Evolutionary conservation across 352 stramenopile genomes (phyloP).

Genomic region (Phytophthora rubi): DNA sequence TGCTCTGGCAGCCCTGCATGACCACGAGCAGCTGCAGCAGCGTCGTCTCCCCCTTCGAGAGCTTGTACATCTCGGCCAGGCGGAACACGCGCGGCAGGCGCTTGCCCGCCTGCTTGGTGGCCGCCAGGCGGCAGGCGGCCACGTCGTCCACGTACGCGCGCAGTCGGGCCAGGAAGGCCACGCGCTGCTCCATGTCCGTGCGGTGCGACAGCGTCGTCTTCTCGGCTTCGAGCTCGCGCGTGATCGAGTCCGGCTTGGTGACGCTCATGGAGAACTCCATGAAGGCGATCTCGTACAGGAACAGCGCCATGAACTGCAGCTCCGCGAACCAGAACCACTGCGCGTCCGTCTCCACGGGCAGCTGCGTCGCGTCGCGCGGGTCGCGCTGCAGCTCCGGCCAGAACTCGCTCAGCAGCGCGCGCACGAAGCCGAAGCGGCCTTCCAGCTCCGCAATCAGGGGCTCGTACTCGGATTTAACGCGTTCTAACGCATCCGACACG

Average conservation of each 20-base stretch:
- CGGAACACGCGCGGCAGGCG: slow-evolving; percentile 70
- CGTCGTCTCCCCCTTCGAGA: slow-evolving; percentile 75
- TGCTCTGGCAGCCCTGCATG: slow-evolving; percentile 85
- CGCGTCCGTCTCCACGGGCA: slow-evolving; percentile 55
- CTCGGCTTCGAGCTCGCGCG: slow-evolving; percentile 27
- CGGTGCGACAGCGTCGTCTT: slow-evolving; percentile 74
- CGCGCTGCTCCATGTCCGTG: slow-evolving; percentile 78
- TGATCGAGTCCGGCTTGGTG: slow-evolving; percentile 81
- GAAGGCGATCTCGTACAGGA: slow-evolving; percentile 87
- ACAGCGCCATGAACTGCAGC: slow-evolving; percentile 82
- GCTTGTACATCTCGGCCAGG: slow-evolving; percentile 77
- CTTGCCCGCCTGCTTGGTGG: slow-evolving; percentile 45
- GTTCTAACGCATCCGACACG: slow-evolving; percentile 8
- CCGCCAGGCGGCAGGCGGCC: slow-evolving; percentile 54
- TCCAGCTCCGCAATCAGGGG: slow-evolving; percentile 38
- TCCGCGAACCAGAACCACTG: slow-evolving; percentile 88
- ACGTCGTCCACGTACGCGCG: slow-evolving; percentile 70
- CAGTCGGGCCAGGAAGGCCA: slow-evolving; percentile 69
- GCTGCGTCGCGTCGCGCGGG: slow-evolving; percentile 41
- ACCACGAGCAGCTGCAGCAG: slow-evolving; percentile 86
- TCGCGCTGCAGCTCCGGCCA: slow-evolving; percentile 62
- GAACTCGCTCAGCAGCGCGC: slow-evolving; percentile 77
- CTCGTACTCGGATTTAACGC: slow-evolving; percentile 36
- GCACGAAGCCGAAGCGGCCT: slow-evolving; percentile 60
- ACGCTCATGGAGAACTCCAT: slow-evolving; percentile 88